Evolutionary conservation across 208 protist species (phyloP).

Genomic region (Zelonia costaricensis): DNA sequence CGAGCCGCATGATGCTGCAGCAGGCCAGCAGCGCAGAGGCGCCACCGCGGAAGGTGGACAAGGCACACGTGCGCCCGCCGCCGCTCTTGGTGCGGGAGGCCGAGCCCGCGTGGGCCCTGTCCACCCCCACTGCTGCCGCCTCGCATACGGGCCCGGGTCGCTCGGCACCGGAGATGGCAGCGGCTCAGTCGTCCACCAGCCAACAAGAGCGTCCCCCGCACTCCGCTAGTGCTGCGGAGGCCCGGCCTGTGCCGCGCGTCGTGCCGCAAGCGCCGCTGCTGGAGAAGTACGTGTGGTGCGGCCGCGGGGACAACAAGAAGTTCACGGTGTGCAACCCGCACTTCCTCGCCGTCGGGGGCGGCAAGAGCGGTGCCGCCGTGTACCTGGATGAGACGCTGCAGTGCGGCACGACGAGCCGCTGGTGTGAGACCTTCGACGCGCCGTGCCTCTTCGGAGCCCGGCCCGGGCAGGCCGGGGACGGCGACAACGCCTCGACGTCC

Average conservation of each 20-base stretch:
- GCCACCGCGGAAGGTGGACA: not conserved
- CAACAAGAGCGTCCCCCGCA: not conserved
- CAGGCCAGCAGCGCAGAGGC: not conserved
- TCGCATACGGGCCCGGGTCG: no score
- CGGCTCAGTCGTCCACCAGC: not conserved
- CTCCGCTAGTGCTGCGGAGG: not conserved
- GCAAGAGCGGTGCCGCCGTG: slow-evolving; percentile 50
- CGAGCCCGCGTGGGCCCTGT: no score
- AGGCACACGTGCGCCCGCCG: not conserved
- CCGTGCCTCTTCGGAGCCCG: slow-evolving; percentile 39
- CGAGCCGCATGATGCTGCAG: slow-evolving; percentile 13
- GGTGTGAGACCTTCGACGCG: slow-evolving; percentile 53
- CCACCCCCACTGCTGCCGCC: no score
- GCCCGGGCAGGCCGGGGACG: not conserved
- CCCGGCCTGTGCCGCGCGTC: not conserved
- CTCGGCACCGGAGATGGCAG: no score
- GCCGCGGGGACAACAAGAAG: slow-evolving; percentile 24
- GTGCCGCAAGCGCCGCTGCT: slow-evolving; percentile 23
- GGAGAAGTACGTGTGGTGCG: slow-evolving; percentile 34
- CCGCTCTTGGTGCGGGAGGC: no score
- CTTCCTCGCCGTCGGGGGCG: slow-evolving; percentile 58
- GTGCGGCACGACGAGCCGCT: slow-evolving; percentile 52
- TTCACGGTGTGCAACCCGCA: slow-evolving; percentile 50
- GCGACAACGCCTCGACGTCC: no score
- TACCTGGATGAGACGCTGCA: slow-evolving; percentile 53